phyloP scores from a whole-genome alignment of 1,284 basidiomycete genomes.

The Boletus semigastroideus region DNA sequence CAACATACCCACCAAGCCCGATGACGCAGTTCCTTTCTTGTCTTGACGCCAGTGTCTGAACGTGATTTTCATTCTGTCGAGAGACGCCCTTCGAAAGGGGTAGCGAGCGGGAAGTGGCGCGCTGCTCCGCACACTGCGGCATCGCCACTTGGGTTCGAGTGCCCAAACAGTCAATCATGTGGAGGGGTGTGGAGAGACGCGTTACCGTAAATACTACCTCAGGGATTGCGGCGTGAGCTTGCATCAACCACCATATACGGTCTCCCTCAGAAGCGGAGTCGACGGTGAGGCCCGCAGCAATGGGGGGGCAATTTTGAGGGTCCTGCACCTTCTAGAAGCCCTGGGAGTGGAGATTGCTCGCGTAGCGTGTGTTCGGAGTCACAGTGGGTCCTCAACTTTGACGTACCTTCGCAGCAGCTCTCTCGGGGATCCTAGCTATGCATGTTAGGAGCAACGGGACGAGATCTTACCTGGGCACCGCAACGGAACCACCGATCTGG shows the following conservation, averaged over 20 bases:
- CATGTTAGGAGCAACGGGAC: neutral
- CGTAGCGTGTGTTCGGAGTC: neutral
- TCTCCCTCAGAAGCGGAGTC: constrained; percentile 1
- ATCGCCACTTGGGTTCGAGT: constrained; percentile 2
- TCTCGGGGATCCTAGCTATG: too few relatives aligned
- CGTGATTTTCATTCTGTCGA: constrained; percentile 1
- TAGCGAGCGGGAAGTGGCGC: neutral
- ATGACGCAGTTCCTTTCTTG: neutral
- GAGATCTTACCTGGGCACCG: neutral
- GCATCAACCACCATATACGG: neutral
- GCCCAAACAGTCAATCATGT: constrained; percentile 13
- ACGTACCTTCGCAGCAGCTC: too few relatives aligned
- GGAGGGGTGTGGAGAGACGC: constrained; percentile 9
- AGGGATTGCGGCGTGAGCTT: neutral
- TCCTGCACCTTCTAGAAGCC: neutral
- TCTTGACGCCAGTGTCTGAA: neutral
- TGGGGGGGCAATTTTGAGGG: neutral
- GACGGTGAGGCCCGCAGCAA: neutral
- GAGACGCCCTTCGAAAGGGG: neutral
- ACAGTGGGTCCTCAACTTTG: too few relatives aligned
- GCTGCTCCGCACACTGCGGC: neutral
- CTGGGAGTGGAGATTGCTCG: neutral
- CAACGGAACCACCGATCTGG: too few relatives aligned
- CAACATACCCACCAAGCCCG: neutral
- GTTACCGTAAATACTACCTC: constrained; percentile 2